phyloP scores from a whole-genome alignment of 768 basidiomycete species.

The Kwoniella pini region DNA sequence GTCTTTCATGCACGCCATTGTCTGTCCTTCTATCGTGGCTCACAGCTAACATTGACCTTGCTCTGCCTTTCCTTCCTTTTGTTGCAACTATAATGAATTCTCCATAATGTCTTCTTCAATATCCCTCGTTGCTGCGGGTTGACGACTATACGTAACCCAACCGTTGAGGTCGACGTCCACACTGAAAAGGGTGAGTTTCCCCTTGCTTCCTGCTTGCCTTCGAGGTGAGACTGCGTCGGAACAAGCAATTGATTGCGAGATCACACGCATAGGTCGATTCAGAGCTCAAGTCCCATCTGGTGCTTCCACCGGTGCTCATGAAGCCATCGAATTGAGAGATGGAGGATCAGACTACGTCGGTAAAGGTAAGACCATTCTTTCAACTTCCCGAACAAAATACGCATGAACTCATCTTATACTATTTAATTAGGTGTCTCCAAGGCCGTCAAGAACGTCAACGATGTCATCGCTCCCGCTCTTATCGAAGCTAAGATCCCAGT shows the following conservation, averaged over 20 bases:
- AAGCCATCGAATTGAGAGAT: slow-evolving; percentile 98
- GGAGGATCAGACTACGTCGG: slow-evolving; percentile 95
- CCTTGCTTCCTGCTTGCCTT: not conserved
- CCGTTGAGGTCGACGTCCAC: slow-evolving; percentile 88
- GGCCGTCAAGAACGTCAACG: slow-evolving; percentile 93
- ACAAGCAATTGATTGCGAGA: too few relatives aligned
- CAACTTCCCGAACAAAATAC: not conserved
- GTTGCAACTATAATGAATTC: slow-evolving; percentile 2
- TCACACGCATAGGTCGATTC: slow-evolving; percentile 71
- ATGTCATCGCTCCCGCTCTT: slow-evolving; percentile 81
- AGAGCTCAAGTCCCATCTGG: slow-evolving; percentile 95
- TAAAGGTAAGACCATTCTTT: slow-evolving; percentile 68
- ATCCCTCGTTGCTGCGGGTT: slow-evolving; percentile 5
- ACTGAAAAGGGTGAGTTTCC: slow-evolving; percentile 73
- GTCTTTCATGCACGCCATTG: too few relatives aligned
- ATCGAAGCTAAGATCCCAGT: slow-evolving; percentile 80
- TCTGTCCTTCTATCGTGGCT: too few relatives aligned
- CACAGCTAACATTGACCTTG: slow-evolving; percentile 13
- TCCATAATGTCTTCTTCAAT: not conserved
- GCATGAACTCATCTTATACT: not conserved
- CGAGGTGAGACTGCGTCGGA: too few relatives aligned
- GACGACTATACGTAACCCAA: slow-evolving; percentile 56
- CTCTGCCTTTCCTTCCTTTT: not conserved
- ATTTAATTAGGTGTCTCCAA: slow-evolving; percentile 88
- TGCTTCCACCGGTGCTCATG: slow-evolving; percentile 96